These are phyloP conservation scores for Lepraria neglecta DNA, from an alignment of 495 filamentous ascomycete genomes.

Conservation along the genomic window DNA sequence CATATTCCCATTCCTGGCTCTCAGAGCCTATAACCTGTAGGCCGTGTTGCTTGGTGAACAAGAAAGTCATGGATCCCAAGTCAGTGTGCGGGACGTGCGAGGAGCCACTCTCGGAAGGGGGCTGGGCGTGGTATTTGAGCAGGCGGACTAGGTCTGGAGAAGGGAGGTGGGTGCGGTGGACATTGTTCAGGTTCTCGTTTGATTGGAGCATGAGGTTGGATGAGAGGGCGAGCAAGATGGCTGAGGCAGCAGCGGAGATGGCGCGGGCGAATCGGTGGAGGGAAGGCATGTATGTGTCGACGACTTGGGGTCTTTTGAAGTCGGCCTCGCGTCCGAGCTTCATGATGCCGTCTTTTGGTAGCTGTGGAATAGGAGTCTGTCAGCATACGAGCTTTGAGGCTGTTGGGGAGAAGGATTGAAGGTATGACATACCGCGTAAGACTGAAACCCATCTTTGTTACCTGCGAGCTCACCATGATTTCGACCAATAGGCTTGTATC, in stretches of 20 bases:
- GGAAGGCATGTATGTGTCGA: slow-evolving; percentile 43
- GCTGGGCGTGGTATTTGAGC: slow-evolving; percentile 43
- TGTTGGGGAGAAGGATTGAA: neutral
- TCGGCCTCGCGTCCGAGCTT: slow-evolving; percentile 10
- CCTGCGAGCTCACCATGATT: slow-evolving; percentile 14
- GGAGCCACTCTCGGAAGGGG: slow-evolving; percentile 4
- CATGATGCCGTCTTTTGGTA: slow-evolving; percentile 18
- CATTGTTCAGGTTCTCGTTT: slow-evolving; percentile 43
- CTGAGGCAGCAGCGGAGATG: slow-evolving; percentile 46
- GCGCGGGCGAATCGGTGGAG: slow-evolving; percentile 41
- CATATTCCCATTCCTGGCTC: slow-evolving; percentile 45
- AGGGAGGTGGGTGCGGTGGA: slow-evolving; percentile 45
- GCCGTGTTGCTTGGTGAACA: slow-evolving; percentile 52
- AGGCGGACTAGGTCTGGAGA: slow-evolving; percentile 45
- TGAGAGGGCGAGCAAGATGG: slow-evolving; percentile 47
- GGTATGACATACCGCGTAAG: slow-evolving; percentile 10
- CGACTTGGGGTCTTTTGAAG: slow-evolving; percentile 38
- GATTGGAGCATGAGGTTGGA: slow-evolving; percentile 41
- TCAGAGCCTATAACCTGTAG: slow-evolving; percentile 49
- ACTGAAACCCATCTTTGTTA: slow-evolving; percentile 19
- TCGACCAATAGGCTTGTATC: slow-evolving; percentile 17
- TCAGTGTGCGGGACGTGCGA: slow-evolving; percentile 53
- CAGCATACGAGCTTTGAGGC: neutral
- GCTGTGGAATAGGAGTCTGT: neutral
- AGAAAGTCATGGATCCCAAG: slow-evolving; percentile 50